phyloP scores from a whole-genome alignment of 306 rosid genomes.

The Vigna trinervia region DNA sequence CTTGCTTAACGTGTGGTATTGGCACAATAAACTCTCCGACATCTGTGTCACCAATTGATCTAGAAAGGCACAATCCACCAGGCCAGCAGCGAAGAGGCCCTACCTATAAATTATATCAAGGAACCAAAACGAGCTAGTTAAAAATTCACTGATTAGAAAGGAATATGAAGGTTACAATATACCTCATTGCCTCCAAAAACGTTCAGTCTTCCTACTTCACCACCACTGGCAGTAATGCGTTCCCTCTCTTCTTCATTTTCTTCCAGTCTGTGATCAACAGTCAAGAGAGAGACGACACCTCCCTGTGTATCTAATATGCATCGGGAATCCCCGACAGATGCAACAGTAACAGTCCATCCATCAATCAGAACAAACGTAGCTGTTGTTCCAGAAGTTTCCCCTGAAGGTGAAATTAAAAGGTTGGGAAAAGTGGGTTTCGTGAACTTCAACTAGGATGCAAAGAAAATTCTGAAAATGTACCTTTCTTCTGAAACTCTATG shows the following conservation, averaged over 20 bases:
- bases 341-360: constrained; percentile 89
- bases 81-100: constrained; percentile 99
- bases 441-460: not conserved
- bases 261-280: constrained; percentile 94
- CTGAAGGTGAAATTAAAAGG: constrained; percentile 51
- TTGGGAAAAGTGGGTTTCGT: constrained; percentile 19
- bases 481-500: constrained; percentile 92
- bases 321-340: constrained; percentile 94
- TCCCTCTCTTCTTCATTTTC: constrained; percentile 95
- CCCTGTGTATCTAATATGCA: constrained; percentile 94
- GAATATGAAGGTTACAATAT: constrained; percentile 36
- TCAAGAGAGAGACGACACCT: constrained; percentile 85
- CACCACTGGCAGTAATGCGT: constrained; percentile 97
- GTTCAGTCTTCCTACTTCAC: constrained; percentile 97
- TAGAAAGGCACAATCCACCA: constrained; percentile 96
- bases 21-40: constrained; percentile 93
- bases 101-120: constrained; percentile 56
- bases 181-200: constrained; percentile 91
- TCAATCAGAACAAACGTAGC: constrained; percentile 89
- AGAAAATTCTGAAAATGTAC: constrained; percentile 41
- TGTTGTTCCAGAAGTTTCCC: constrained; percentile 94
- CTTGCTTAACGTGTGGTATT: constrained; percentile 92
- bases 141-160: constrained; percentile 23
- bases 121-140: constrained; percentile 30
- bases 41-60: constrained; percentile 93